Evolutionary conservation across 139 green algal genomes (phyloP).

Genomic region (Marvania coccoides): DNA sequence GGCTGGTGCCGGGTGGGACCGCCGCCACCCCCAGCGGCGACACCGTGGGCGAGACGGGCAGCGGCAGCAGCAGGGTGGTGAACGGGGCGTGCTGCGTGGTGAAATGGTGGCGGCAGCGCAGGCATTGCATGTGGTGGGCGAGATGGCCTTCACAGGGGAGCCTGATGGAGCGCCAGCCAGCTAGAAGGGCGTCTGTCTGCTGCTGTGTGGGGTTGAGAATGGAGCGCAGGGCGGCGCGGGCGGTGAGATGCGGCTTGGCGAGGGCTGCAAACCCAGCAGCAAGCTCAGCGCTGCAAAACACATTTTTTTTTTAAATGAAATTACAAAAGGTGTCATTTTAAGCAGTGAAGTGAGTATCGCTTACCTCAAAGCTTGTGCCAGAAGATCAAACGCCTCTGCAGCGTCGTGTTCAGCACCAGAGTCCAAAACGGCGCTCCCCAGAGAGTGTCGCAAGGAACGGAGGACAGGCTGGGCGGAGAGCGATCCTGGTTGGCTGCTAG

Average conservation of each 20-base stretch:
- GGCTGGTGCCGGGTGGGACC: not conserved
- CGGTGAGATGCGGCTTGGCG: not conserved
- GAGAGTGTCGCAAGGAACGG: not conserved
- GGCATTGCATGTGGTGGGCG: not conserved
- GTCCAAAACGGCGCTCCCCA: not conserved
- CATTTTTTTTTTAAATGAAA: too few relatives aligned
- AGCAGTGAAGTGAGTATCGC: too few relatives aligned
- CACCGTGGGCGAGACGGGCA: not conserved
- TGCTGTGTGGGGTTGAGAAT: not conserved
- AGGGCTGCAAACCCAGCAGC: not conserved
- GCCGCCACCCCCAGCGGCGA: not conserved
- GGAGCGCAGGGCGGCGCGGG: not conserved
- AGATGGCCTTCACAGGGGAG: not conserved
- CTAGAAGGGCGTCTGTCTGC: not conserved
- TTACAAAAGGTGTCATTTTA: too few relatives aligned
- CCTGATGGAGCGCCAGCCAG: not conserved
- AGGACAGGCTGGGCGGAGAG: not conserved
- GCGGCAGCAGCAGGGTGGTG: not conserved
- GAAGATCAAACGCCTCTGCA: not conserved
- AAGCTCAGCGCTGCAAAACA: too few relatives aligned
- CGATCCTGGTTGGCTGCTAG: not conserved
- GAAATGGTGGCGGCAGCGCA: not conserved
- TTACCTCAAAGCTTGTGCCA: not conserved
- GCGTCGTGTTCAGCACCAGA: slow-evolving; percentile 1
- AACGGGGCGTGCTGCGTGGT: not conserved